Base-by-base conservation (phyloP, 345 rosid species). In the Bruguiera parviflora region DNA sequence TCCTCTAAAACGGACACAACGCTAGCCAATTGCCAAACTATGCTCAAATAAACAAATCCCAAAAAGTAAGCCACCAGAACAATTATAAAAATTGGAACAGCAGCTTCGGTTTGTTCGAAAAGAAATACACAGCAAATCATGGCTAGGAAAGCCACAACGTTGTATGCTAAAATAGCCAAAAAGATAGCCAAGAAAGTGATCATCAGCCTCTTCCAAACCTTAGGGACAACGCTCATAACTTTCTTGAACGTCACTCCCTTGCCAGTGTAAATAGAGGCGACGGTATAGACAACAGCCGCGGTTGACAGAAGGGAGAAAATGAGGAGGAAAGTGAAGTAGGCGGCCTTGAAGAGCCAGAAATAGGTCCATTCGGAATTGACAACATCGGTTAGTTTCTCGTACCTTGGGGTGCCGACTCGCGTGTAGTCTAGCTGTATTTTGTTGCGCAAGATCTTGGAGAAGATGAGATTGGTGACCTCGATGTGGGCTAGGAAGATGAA, bases 1-100 rank as follows among this genome's bases (percentile, higher is more conserved):
- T 87, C 89, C 69, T 87, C 92, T 5, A 85, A 21, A 31, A 85
- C 92, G 0, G 83, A 77, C 20, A 85, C 84, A 29, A 82, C 85
- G 43, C 79, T 79, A 0, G 86, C 89, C 68, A 83, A 51, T 37
- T 85, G 84, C 86, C 87, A 85, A 6, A 85, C 20, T n/a, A 78
- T 66, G 64, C 67, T 72, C 69, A 80, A 7, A 56, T 80, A 85
- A 27, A 82, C 58, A 2, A 75, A 2, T 13, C 92, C 92, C 49
- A 27, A 56, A 0, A 62, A 11, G 75, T 67, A 76, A 0, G 70
- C 3, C 10, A 55, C 16, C 3, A 52, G 5, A 8, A 75, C 21
- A 32, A 68, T 24, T 0, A 13, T 0, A 0, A 75, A 3, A 31
- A 37, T 0, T 0, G 19, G 46, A 1, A 6, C 0, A 2, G 15